A percentile compares a stretch with the other conserved stretches of the same genome.
These are phyloP conservation scores for Mucor saturninus DNA, from an alignment of 371 early-diverging fungal species.

Conservation along the genomic window DNA sequence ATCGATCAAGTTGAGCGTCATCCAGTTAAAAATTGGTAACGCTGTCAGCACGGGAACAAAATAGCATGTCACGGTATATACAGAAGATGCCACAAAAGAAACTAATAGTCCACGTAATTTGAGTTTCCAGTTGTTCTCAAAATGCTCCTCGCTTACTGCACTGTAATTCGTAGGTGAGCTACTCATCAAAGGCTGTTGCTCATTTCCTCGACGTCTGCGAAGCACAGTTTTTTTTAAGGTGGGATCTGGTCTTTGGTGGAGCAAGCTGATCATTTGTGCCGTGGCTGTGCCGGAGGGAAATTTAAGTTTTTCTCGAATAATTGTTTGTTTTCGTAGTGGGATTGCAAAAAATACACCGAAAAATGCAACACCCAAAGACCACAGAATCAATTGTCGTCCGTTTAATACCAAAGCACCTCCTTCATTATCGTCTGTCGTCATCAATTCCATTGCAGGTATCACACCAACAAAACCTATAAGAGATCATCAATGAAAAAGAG, in stretches of 20 bases:
- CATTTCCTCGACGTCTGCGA: background rate
- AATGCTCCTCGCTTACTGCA: constrained; percentile 3
- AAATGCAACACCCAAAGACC: constrained; percentile 84
- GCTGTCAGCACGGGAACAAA: constrained; percentile 65
- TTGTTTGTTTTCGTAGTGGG: constrained; percentile 79
- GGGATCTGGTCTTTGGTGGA: constrained; percentile 61
- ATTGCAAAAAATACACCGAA: constrained; percentile 93
- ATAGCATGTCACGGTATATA: constrained; percentile 70
- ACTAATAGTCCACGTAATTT: constrained; percentile 60
- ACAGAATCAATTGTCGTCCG: constrained; percentile 64
- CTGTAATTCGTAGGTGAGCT: background rate
- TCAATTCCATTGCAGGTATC: constrained; percentile 73
- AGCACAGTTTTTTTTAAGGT: background rate
- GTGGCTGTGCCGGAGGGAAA: constrained; percentile 91
- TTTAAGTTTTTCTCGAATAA: constrained; percentile 78
- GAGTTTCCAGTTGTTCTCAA: constrained; percentile 62
- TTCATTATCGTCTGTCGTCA: constrained; percentile 59
- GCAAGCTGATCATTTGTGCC: constrained; percentile 83
- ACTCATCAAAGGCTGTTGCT: constrained; percentile 11
- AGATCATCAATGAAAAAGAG: background rate
- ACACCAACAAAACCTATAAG: constrained; percentile 75
- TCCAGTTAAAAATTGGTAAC: constrained; percentile 72
- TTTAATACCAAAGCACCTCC: constrained; percentile 49
- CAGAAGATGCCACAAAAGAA: constrained; percentile 65
- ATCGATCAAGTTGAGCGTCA: constrained; percentile 47